A percentile compares a stretch with the other conserved stretches of the same genome.
phyloP scores from a whole-genome alignment of 306 rosid genomes.

The Sechiopsis laciniata region DNA sequence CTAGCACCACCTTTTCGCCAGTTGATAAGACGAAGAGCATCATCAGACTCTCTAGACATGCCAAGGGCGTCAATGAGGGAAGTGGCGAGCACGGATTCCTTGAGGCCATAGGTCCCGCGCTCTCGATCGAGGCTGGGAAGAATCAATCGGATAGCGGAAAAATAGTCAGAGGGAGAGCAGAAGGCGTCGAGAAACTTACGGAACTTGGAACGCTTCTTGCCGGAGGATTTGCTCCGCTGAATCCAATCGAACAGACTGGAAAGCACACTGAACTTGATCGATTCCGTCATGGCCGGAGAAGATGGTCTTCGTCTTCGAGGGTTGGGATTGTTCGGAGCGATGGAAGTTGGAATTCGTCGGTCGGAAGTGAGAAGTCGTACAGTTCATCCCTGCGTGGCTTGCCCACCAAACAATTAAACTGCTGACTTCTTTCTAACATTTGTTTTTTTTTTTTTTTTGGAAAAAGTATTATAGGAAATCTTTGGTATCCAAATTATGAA shows the following conservation, averaged over 20 bases:
- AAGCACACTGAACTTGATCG: slow-evolving; percentile 53
- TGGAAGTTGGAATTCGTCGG: not conserved
- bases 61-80: slow-evolving; percentile 81
- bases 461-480: no score
- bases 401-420: not conserved
- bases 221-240: slow-evolving; percentile 57
- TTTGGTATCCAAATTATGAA: no score
- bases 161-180: slow-evolving; percentile 53
- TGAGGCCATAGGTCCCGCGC: slow-evolving; percentile 79
- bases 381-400: slow-evolving; percentile 11
- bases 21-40: slow-evolving; percentile 72
- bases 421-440: not conserved
- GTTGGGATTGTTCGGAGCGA: not conserved
- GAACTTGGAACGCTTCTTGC: slow-evolving; percentile 72
- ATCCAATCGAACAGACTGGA: slow-evolving; percentile 79
- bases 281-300: slow-evolving; percentile 39
- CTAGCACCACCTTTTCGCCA: slow-evolving; percentile 87
- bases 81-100: slow-evolving; percentile 80
- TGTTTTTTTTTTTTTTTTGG: no score
- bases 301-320: not conserved
- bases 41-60: slow-evolving; percentile 71
- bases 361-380: not conserved
- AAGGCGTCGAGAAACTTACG: slow-evolving; percentile 76
- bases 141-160: slow-evolving; percentile 63
- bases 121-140: slow-evolving; percentile 84